A percentile compares a stretch with the other conserved stretches of the same genome.
These are phyloP conservation scores for Thecamonas trahens DNA, from an alignment of 78 protist species.

Conservation along the genomic window DNA sequence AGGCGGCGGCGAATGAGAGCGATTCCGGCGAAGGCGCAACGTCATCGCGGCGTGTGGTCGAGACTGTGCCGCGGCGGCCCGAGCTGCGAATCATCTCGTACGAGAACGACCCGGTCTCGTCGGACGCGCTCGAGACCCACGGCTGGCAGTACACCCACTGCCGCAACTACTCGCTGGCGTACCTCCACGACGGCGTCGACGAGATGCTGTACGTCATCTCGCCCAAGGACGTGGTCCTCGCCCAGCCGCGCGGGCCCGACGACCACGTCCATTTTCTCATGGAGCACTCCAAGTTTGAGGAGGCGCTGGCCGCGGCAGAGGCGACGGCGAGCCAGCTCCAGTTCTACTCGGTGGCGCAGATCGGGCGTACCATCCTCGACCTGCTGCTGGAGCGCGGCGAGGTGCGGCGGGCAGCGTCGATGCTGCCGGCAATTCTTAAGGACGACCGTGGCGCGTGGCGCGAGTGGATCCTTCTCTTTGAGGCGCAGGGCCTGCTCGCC, in stretches of 20 bases:
- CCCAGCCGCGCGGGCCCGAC: constrained; percentile 65
- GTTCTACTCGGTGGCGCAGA: constrained; percentile 16
- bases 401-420: too few species aligned
- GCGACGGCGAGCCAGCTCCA: constrained; percentile 1
- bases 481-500: too few species aligned
- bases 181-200: constrained; percentile 21
- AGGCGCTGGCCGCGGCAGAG: constrained; percentile 51
- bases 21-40: neutral
- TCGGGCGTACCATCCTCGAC: constrained; percentile 76
- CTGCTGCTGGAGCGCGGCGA: too few species aligned
- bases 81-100: constrained; percentile 51
- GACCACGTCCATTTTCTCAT: constrained; percentile 78
- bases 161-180: neutral
- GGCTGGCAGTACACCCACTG: constrained; percentile 42
- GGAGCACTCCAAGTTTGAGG: constrained; percentile 49
- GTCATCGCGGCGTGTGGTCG: neutral
- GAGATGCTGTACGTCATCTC: constrained; percentile 65
- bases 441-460: too few species aligned
- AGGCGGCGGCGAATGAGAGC: neutral
- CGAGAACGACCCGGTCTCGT: constrained; percentile 39
- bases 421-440: too few species aligned
- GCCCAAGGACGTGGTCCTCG: constrained; percentile 75
- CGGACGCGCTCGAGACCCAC: constrained; percentile 51
- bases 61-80: neutral
- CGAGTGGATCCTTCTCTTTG: too few species aligned